These are phyloP conservation scores for Persicaria maculosa DNA, from an alignment of 148 eudicot genomes.

Conservation along the genomic window DNA sequence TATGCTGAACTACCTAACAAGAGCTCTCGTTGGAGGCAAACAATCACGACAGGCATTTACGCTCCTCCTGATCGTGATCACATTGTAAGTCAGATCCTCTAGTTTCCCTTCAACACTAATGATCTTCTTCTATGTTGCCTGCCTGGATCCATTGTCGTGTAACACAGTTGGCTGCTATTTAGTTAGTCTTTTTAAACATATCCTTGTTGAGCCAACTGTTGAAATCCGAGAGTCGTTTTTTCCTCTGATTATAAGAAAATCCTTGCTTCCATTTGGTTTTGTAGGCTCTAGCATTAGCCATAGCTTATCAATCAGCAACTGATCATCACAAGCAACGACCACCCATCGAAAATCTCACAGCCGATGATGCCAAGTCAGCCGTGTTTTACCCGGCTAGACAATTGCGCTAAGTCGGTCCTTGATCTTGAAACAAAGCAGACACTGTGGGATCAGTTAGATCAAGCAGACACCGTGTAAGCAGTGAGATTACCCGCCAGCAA, in stretches of 20 bases:
- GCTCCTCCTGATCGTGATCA: conserved; percentile 81
- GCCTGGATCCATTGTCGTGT: neutral
- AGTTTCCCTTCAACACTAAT: no score
- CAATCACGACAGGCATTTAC: conserved; percentile 74
- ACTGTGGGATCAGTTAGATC: no score
- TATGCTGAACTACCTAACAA: conserved; percentile 39
- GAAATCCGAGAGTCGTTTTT: no score
- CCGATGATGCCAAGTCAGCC: conserved; percentile 1
- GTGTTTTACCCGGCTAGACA: neutral
- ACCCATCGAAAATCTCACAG: conserved; percentile 50
- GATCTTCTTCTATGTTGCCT: no score
- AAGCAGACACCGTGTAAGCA: no score
- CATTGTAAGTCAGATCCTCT: conserved; percentile 38
- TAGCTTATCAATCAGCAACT: conserved; percentile 69
- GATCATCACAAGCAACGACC: conserved; percentile 79
- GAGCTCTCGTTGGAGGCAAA: conserved; percentile 48
- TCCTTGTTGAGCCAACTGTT: neutral
- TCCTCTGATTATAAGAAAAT: no score
- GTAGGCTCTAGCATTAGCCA: conserved; percentile 76
- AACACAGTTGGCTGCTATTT: neutral
- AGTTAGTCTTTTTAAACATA: neutral
- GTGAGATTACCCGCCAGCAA: no score
- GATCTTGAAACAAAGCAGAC: neutral
- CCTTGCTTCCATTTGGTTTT: neutral
- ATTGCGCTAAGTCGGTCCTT: neutral